A percentile compares a stretch with the other conserved stretches of the same genome.
Conservation (phyloP, 371 early-diverging fungal species). For the Syncephalastrum racemosum region DNA sequence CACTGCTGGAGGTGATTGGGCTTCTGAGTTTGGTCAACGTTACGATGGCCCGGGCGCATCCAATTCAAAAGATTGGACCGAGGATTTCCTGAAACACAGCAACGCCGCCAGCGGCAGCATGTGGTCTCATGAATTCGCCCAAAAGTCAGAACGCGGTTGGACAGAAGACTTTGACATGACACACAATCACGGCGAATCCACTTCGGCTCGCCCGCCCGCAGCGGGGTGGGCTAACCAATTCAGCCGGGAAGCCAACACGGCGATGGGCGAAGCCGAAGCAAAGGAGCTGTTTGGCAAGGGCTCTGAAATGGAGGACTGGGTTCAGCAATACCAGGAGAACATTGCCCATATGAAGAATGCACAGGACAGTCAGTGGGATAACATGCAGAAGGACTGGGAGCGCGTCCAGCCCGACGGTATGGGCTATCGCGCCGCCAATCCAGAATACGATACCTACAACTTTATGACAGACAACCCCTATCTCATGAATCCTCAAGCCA, state of each 20-base stretch:
- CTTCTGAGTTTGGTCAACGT: constrained; percentile 45
- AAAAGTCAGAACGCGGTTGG: constrained; percentile 60
- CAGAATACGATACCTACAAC: constrained; percentile 69
- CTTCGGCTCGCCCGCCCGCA: constrained; percentile 12
- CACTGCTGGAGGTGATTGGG: constrained; percentile 23
- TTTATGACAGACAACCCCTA: constrained; percentile 85
- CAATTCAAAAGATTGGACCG: constrained; percentile 39
- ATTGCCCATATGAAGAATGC: constrained; percentile 69
- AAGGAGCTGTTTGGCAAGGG: constrained; percentile 41
- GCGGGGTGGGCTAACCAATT: constrained; percentile 62
- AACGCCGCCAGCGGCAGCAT: constrained; percentile 46
- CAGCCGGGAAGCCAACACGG: constrained; percentile 38
- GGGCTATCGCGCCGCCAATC: constrained; percentile 65
- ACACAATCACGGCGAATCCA: constrained; percentile 4
- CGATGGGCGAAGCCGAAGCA: constrained; percentile 18
- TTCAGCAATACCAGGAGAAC: constrained; percentile 68
- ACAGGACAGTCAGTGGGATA: constrained; percentile 76
- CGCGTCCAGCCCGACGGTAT: constrained; percentile 46
- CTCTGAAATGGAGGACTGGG: constrained; percentile 61
- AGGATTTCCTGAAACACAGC: constrained; percentile 47
- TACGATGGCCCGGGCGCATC: constrained; percentile 22
- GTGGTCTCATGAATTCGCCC: constrained; percentile 56
- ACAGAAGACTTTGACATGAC: constrained; percentile 53
- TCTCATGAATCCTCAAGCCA: constrained; percentile 41
- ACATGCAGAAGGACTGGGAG: constrained; percentile 79